A percentile compares a stretch with the other conserved stretches of the same genome.
Conservation (phyloP, 768 basidiomycete genomes). For the Macrolepiota dolichaula region DNA sequence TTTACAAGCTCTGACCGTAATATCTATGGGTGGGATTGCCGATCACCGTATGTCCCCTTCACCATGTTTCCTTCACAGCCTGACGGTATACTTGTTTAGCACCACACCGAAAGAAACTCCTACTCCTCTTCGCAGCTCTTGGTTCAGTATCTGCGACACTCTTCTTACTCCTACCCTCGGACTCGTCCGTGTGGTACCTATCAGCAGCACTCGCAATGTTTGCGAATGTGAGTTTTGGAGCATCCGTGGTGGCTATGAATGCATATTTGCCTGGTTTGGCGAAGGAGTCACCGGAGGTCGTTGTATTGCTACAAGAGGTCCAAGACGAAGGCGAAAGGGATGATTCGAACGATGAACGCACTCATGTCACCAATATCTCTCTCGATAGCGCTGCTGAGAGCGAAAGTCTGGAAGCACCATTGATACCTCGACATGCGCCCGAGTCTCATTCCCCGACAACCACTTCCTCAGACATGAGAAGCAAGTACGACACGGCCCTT, state of each 20-base stretch:
- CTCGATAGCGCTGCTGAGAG: slow-evolving; percentile 14
- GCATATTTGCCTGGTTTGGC: slow-evolving; percentile 80
- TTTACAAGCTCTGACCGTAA: slow-evolving; percentile 89
- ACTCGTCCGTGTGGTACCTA: slow-evolving; percentile 66
- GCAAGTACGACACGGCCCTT: slow-evolving; percentile 52
- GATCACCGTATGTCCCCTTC: slow-evolving; percentile 67
- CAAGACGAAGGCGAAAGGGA: slow-evolving; percentile 17
- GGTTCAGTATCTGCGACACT: slow-evolving; percentile 67
- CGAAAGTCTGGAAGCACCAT: slow-evolving; percentile 33
- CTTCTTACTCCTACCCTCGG: slow-evolving; percentile 73
- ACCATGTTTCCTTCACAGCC: not conserved
- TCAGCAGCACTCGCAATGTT: slow-evolving; percentile 67
- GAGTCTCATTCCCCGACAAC: not conserved
- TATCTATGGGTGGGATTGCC: slow-evolving; percentile 90
- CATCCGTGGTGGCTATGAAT: slow-evolving; percentile 86
- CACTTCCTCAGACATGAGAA: slow-evolving; percentile 16
- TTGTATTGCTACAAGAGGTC: slow-evolving; percentile 33
- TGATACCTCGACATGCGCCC: slow-evolving; percentile 24
- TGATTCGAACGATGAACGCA: slow-evolving; percentile 2
- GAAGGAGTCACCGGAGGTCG: slow-evolving; percentile 59
- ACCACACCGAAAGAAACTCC: slow-evolving; percentile 74
- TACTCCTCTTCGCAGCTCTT: slow-evolving; percentile 68
- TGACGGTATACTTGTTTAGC: slow-evolving; percentile 21
- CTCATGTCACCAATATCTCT: slow-evolving; percentile 12
- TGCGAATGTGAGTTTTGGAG: slow-evolving; percentile 86